Evolutionary conservation across 768 basidiomycete species (phyloP), one percentile per base, ranked within the genome.

Genomic region (Boletus rufocinnamomeus): DNA sequence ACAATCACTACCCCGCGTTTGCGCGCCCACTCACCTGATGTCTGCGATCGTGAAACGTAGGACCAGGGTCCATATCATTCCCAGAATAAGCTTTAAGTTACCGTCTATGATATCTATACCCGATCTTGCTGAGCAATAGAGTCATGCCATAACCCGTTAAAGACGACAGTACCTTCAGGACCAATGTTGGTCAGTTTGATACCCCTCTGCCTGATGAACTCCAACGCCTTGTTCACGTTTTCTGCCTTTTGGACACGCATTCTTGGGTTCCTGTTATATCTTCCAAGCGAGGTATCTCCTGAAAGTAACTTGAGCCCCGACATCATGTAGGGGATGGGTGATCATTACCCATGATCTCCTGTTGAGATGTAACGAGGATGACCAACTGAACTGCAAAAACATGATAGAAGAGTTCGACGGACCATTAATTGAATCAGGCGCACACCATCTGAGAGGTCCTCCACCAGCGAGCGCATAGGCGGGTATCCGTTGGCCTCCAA

Each of bases 31-130:
- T 59, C 63, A 95, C 95, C 88, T 97, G 78, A 99, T 98, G 66
- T 95, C 95, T 25, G 97, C 95, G 63, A 99, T 98, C 6, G 95
- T 97, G 74, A 98, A 98, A 14, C 96, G 89, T 34, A 98, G 82
- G 68, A 99, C 95, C 38, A 98, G 82, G 0, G 93, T 96, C 97
- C 97, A 98, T 63, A 99, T 98, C 95, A 95, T 93, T 34, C 94
- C 95, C n/a, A 98, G 84, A 52, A 96, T 98, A 55, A 99, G 88
- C 75, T 98, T 99, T 62, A 95, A 74, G 72, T 96, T 97, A n/a
- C 95, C 95, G 72, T 99, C 97, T 56, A 99, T 95, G 70, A 98
- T 97, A 73, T 98, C 96, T 95, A 59, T n/a, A 50, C 38, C 54
- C 53, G 43, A 52, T 50, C 4, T 41, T 41, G 32, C 35, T 63